Evolutionary conservation across 2,329 filamentous ascomycete species (phyloP).

Genomic region (Colletotrichum scovillei): DNA sequence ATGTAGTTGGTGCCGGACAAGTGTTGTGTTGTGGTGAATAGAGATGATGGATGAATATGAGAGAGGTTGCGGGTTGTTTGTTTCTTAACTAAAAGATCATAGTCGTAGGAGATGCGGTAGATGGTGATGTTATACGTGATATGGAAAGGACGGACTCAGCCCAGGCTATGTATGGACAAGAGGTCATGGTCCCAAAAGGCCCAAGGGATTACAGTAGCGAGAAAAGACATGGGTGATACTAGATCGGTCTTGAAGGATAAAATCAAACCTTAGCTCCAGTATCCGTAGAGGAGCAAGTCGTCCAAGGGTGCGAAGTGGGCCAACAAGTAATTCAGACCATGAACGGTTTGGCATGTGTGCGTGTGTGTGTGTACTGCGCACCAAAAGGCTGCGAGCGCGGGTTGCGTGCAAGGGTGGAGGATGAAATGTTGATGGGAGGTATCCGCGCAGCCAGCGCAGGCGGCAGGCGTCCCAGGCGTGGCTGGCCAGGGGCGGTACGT

Average conservation of each 20-base stretch:
- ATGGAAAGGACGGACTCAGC: conserved; percentile 37
- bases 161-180: conserved; percentile 43
- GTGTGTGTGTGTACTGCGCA: neutral
- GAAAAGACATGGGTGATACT: conserved; percentile 45
- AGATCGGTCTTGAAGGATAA: conserved; percentile 47
- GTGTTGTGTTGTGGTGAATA: neutral
- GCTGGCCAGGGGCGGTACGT: conserved; percentile 28
- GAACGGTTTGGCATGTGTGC: conserved; percentile 39
- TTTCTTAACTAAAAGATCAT: neutral
- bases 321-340: conserved; percentile 38
- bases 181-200: conserved; percentile 36
- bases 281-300: conserved; percentile 46
- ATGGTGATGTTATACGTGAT: conserved; percentile 28
- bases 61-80: neutral
- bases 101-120: neutral
- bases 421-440: conserved; percentile 36
- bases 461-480: conserved; percentile 32
- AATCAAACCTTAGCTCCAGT: conserved; percentile 46
- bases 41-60: neutral
- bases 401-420: conserved; percentile 44
- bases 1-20: neutral
- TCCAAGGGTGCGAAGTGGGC: conserved; percentile 50
- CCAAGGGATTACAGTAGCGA: conserved; percentile 42
- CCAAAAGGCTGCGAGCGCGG: conserved; percentile 44
- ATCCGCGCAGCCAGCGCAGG: conserved; percentile 25